These are phyloP conservation scores for Lagerstroemia fauriei DNA, from an alignment of 441 rosid genomes.

Conservation along the genomic window DNA sequence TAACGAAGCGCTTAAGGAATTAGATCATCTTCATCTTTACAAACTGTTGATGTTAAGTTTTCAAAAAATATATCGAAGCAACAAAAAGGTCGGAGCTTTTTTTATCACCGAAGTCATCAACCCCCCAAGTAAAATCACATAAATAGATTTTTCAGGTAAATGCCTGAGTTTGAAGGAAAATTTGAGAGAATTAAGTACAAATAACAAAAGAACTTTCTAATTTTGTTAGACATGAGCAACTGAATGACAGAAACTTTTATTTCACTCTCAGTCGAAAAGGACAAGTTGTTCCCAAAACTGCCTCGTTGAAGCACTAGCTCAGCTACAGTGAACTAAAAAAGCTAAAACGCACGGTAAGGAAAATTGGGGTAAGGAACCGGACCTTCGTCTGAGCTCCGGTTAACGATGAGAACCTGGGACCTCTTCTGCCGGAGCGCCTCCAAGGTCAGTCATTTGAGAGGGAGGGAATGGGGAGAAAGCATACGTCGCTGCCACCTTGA, in stretches of 20 bases:
- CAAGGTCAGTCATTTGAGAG: slow-evolving; percentile 45
- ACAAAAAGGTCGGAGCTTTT: neutral
- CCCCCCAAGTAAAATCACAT: neutral
- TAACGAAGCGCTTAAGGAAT: neutral
- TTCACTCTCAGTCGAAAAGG: neutral
- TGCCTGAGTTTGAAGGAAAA: neutral
- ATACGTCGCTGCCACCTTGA: neutral
- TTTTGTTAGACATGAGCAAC: neutral
- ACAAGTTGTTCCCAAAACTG: neutral
- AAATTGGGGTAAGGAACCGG: slow-evolving; percentile 30
- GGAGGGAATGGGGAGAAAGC: neutral
- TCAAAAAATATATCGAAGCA: neutral
- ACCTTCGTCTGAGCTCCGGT: slow-evolving; percentile 35
- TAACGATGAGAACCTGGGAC: slow-evolving; percentile 25
- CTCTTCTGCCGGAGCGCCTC: slow-evolving; percentile 44
- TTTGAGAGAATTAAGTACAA: neutral
- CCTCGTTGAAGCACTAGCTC: neutral
- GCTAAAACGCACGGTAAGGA: neutral
- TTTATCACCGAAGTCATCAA: neutral
- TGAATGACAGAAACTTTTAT: neutral
- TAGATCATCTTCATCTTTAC: neutral
- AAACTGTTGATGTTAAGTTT: neutral
- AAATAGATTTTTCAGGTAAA: neutral
- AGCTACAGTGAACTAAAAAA: neutral
- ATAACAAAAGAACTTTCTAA: neutral